Evolutionary conservation across 2,329 filamentous ascomycete genomes (phyloP), one percentile per base, ranked within the genome.

Genomic region (Beauveria asiatica): DNA sequence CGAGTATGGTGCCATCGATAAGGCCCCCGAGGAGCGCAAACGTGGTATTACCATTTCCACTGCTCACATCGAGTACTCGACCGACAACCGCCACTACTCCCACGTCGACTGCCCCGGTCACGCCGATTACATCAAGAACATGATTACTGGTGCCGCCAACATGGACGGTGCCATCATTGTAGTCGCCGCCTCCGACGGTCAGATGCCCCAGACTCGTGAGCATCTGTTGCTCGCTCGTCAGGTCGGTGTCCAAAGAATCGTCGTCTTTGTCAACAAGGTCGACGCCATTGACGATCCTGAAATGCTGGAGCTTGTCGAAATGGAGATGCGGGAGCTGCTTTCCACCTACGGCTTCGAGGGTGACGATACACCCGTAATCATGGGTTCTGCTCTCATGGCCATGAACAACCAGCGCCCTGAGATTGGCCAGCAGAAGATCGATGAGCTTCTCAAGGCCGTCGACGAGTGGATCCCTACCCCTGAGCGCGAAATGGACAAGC

Each of bases 61-160:
- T 60, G 91, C 94, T 67, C 94, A 99, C 80, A 96, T 99, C 80
- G 94, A 99, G 82, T 99, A 97, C 83, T 80, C 90, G 69, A 99
- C 94, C 75, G 90, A 96, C 0, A 83, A 82, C 74, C 88, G 94
- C 73, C 94, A 99, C 82, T 99, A 99, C 80, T 94, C 94, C 71
- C 94, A 99, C 85, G 94, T 99, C 81, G 94, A 99, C 85, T 99
- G 94, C 79, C 94, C 94, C 62, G 94, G 94, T 79, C 94, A 99
- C 88, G 94, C 94, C 78, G 94, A 99, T 91, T 99, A 99, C 84
- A 97, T 99, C 83, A 99, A 99, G 86, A 99, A 99, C 88, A 99
- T 99, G 94, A 99, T 99, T 77, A 99, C 94, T 67, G 94, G 94
- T 86, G 92, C 94, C 65, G 93, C 95, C 71, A 96, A 92, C 83